Evolutionary conservation across 2,329 filamentous ascomycete genomes (phyloP).

Genomic region (Calonectria pauciramosa): DNA sequence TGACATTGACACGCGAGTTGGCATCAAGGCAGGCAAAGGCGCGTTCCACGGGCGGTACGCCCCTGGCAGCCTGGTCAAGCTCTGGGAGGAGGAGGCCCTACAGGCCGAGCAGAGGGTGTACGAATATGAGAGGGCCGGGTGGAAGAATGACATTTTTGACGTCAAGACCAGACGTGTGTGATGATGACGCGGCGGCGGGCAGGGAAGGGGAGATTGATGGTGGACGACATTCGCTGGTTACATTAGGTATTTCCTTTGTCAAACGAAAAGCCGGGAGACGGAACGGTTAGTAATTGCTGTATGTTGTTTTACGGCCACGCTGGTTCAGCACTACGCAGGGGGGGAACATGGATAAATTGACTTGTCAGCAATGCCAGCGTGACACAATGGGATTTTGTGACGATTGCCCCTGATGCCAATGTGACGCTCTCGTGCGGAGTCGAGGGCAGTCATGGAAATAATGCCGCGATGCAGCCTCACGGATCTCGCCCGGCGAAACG

Average conservation of each 20-base stretch:
- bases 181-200: conserved; percentile 10
- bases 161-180: conserved; percentile 53
- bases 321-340: not conserved
- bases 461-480: conserved; percentile 8
- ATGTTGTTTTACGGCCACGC: not conserved
- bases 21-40: conserved; percentile 69
- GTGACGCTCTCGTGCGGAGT: not conserved
- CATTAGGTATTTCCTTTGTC: not conserved
- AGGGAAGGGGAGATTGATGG: not conserved
- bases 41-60: conserved; percentile 89
- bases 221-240: not conserved
- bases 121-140: conserved; percentile 78
- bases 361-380: not conserved
- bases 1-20: conserved; percentile 81
- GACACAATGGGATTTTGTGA: not conserved
- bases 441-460: not conserved
- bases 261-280: not conserved
- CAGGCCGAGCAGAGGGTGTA: conserved; percentile 80
- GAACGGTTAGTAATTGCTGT: not conserved
- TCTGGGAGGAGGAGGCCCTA: conserved; percentile 87
- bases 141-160: conserved; percentile 89
- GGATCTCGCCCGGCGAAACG: not conserved
- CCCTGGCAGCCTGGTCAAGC: conserved; percentile 87
- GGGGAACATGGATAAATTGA: not conserved
- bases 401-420: conserved; percentile 1